Conservation (phyloP, 2,329 filamentous ascomycete species). For the Metarhizium anisopliae region DNA sequence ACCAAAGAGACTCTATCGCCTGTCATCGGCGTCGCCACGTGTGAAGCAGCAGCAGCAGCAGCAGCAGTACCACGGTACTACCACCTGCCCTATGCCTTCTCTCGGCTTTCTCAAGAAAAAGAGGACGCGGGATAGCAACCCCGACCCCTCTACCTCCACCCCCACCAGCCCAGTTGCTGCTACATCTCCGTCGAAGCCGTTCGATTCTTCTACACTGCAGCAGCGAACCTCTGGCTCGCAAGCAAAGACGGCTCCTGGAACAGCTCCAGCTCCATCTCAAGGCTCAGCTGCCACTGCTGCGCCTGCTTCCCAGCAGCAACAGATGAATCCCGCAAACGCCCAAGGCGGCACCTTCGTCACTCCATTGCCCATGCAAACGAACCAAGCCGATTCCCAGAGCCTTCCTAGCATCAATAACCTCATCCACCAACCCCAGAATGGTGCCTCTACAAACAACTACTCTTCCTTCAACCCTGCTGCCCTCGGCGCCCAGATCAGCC, state of each 20-base stretch:
- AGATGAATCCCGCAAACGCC: slow-evolving; percentile 17
- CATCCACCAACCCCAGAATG: slow-evolving; percentile 50
- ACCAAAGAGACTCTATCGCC: slow-evolving; percentile 1
- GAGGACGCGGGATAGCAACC: slow-evolving; percentile 84
- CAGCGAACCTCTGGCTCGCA: slow-evolving; percentile 15
- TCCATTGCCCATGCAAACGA: slow-evolving; percentile 18
- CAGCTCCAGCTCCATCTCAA: slow-evolving; percentile 7
- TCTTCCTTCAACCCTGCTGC: slow-evolving; percentile 17
- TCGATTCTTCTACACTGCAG: slow-evolving; percentile 27
- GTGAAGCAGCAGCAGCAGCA: slow-evolving; percentile 6
- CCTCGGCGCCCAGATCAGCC: slow-evolving; percentile 15
- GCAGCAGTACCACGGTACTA: neutral
- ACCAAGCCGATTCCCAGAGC: slow-evolving; percentile 51
- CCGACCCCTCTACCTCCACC: slow-evolving; percentile 59
- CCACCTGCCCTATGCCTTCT: slow-evolving; percentile 63
- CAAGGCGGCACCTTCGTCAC: slow-evolving; percentile 16
- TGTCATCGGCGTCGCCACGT: slow-evolving; percentile 4
- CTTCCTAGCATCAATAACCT: slow-evolving; percentile 76
- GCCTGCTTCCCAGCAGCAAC: slow-evolving; percentile 10
- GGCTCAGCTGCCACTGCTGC: slow-evolving; percentile 6
- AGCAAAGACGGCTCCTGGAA: slow-evolving; percentile 6
- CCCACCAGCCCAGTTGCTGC: slow-evolving; percentile 55
- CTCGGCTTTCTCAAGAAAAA: slow-evolving; percentile 98
- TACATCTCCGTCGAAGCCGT: slow-evolving; percentile 40
- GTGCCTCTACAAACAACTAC: slow-evolving; percentile 26